Evolutionary conservation across 768 basidiomycete species (phyloP), one percentile per base, ranked within the genome.

Genomic region (Mycena capillaripes): DNA sequence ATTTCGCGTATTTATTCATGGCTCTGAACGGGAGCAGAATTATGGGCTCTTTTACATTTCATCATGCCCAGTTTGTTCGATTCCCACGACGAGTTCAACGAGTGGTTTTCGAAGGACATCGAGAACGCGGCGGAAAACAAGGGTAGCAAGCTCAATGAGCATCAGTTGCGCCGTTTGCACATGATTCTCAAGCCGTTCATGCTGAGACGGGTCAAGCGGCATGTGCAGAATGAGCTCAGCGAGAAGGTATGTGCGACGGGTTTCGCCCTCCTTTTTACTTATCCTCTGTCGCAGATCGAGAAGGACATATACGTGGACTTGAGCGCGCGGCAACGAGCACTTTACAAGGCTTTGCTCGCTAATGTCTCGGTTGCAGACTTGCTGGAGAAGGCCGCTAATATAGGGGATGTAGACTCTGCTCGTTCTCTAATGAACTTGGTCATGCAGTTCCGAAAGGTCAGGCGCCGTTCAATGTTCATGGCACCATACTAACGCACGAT

Each of bases 101-200:
- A 99, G 81, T 99, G 98, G 98, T 99, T 99, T 81, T 98, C 97
- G 14, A 98, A 98, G 82, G 98, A 98, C 78, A 98, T 99, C 64
- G 98, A 99, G 85, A 97, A 95, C 79, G 96, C 95, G 21, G 89
- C 89, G 7, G 97, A 96, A 81, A 97, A 96, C 79, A 95, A 95
- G 77, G 95, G 94, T 7, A 92, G 93, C 81, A 95, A 92, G 79
- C 86, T 99, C 75, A 98, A 97, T 79, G 97, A 98, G 79, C 93
- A 98, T 80, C 98, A 99, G 80, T 85, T 99, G 52, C 90, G 96
- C 58, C 92, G 98, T 46, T 83, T 99, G 71, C 98, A 99, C 79
- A 98, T 99, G 96, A 99, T 99, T 70, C 86, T 99, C 76, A 98
- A 99, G 78, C 98, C 98, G 9, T 99, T 99, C 86, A 99, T 99